Conservation (phyloP, 768 basidiomycete genomes). For the Tylopilus cervinicoccineus region DNA sequence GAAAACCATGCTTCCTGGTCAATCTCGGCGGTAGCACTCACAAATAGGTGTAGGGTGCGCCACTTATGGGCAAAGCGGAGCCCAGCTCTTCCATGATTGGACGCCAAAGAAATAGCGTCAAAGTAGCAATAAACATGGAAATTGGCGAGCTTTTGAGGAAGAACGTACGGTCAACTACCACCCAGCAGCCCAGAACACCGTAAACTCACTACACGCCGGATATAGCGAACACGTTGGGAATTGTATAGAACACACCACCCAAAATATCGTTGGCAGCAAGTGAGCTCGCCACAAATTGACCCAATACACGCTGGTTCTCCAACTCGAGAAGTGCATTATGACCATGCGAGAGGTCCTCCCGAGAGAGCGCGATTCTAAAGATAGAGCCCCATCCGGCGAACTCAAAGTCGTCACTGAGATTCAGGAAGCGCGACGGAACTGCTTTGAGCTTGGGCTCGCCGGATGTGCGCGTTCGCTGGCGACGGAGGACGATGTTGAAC, state of each 20-base stretch:
- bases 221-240: constrained; percentile 60
- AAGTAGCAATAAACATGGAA: constrained; percentile 58
- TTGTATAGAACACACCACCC: constrained; percentile 65
- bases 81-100: constrained; percentile 73
- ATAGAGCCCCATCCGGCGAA: constrained; percentile 71
- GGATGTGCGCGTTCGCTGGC: constrained; percentile 49
- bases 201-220: constrained; percentile 59
- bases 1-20: neutral
- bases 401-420: constrained; percentile 61
- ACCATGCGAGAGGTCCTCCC: constrained; percentile 39
- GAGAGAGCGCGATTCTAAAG: constrained; percentile 41
- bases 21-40: constrained; percentile 25
- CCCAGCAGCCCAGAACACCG: neutral
- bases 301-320: constrained; percentile 42
- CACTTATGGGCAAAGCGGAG: constrained; percentile 63
- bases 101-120: constrained; percentile 65
- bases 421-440: constrained; percentile 56
- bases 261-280: constrained; percentile 66
- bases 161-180: neutral
- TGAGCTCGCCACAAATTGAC: constrained; percentile 61
- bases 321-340: constrained; percentile 27
- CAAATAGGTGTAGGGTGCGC: constrained; percentile 71
- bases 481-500: constrained; percentile 54
- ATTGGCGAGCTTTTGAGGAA: constrained; percentile 53
- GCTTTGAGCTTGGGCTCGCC: constrained; percentile 38